Conservation (phyloP, 495 filamentous ascomycete genomes). For the Aspergillus conjunctus region DNA sequence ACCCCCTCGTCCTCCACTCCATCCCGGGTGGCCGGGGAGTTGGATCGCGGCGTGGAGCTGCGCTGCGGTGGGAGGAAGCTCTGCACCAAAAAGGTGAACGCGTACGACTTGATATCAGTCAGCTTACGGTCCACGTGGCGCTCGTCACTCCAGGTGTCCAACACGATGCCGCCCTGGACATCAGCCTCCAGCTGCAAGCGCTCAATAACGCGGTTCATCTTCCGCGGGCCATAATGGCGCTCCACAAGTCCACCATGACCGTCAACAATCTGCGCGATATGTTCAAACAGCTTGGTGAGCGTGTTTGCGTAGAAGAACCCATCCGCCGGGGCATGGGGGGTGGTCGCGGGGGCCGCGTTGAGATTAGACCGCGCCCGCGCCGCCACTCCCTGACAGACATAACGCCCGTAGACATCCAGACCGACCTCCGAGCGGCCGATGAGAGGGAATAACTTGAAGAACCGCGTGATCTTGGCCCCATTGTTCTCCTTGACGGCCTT, state of each 20-base stretch:
- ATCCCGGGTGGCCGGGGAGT: constrained; percentile 66
- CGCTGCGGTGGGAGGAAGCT: constrained; percentile 79
- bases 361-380: constrained; percentile 77
- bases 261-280: constrained; percentile 95
- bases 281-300: constrained; percentile 90
- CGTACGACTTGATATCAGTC: constrained; percentile 94
- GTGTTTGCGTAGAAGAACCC: constrained; percentile 91
- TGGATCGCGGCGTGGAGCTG: constrained; percentile 54
- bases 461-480: constrained; percentile 84
- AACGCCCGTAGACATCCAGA: constrained; percentile 89
- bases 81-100: constrained; percentile 94
- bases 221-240: constrained; percentile 85
- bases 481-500: constrained; percentile 85
- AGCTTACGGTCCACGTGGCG: constrained; percentile 78
- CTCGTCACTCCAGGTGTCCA: constrained; percentile 95
- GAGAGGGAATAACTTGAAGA: constrained; percentile 96
- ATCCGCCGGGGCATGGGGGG: constrained; percentile 59
- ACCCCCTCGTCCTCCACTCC: constrained; percentile 82
- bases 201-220: constrained; percentile 96
- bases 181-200: constrained; percentile 91
- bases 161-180: constrained; percentile 93
- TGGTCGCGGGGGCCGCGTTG: constrained; percentile 56
- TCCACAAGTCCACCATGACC: constrained; percentile 87
- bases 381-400: constrained; percentile 93
- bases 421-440: constrained; percentile 90